Percentiles rank a stretch among this genome's conserved stretches.
Evolutionary conservation across 2,329 filamentous ascomycete genomes (phyloP).

Genomic region (Colletotrichum magnum): DNA sequence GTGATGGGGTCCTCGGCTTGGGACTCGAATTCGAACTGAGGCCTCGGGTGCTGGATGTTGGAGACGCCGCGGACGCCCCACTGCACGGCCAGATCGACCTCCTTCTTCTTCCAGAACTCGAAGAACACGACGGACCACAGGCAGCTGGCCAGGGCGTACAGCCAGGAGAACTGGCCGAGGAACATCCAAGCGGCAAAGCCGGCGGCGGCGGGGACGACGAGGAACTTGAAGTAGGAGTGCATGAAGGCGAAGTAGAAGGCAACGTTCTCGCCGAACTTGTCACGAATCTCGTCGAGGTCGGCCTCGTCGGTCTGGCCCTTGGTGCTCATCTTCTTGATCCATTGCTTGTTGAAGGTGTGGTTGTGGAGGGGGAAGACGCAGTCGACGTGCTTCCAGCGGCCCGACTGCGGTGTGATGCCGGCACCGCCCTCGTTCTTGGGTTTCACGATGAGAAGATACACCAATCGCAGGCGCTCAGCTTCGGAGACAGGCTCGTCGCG

Average conservation of each 20-base stretch:
- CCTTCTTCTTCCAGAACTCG: conserved; percentile 96
- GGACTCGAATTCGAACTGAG: conserved; percentile 84
- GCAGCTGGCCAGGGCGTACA: conserved; percentile 83
- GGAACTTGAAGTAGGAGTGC: conserved; percentile 89
- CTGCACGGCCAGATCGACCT: conserved; percentile 85
- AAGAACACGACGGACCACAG: conserved; percentile 93
- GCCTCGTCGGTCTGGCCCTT: conserved; percentile 76
- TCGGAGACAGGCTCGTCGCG: conserved; percentile 84
- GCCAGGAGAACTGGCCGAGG: conserved; percentile 85
- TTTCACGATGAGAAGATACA: conserved; percentile 87
- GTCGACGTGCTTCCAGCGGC: conserved; percentile 80
- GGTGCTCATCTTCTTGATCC: conserved; percentile 82
- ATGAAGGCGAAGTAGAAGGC: conserved; percentile 97
- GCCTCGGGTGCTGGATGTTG: conserved; percentile 81
- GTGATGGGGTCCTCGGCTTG: conserved; percentile 85
- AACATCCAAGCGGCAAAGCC: conserved; percentile 84
- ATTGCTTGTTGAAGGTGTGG: conserved; percentile 79
- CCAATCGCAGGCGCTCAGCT: conserved; percentile 88
- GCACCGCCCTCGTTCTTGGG: conserved; percentile 82
- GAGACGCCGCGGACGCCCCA: conserved; percentile 93
- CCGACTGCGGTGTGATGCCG: conserved; percentile 78
- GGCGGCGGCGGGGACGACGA: conserved; percentile 85
- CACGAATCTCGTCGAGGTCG: conserved; percentile 81
- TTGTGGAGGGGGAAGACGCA: conserved; percentile 87
- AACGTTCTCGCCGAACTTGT: conserved; percentile 85